Evolutionary conservation across 352 stramenopile species (phyloP).

Genomic region (Pythium sukuiense): DNA sequence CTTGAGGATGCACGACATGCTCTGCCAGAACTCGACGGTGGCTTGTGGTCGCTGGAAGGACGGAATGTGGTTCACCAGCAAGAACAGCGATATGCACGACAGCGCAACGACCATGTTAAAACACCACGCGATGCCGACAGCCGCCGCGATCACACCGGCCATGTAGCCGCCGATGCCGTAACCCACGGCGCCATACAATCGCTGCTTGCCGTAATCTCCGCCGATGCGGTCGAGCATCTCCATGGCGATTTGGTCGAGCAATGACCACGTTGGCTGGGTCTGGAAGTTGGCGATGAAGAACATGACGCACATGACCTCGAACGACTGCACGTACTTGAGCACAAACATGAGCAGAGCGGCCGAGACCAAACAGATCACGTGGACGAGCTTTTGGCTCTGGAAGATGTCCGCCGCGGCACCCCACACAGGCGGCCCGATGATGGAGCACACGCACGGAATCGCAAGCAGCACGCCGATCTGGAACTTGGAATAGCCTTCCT

Average conservation of each 20-base stretch:
- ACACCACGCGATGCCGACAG: constrained; percentile 71
- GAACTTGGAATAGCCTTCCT: constrained; percentile 60
- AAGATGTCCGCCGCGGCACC: constrained; percentile 58
- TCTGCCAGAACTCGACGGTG: constrained; percentile 39
- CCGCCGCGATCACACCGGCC: constrained; percentile 54
- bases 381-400: constrained; percentile 63
- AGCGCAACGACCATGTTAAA: constrained; percentile 77
- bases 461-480: constrained; percentile 75
- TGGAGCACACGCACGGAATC: constrained; percentile 66
- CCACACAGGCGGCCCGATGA: constrained; percentile 72
- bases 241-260: constrained; percentile 72
- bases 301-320: constrained; percentile 70
- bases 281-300: constrained; percentile 79
- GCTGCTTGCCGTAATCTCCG: constrained; percentile 77
- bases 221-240: constrained; percentile 56
- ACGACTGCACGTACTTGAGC: constrained; percentile 60
- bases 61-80: constrained; percentile 58
- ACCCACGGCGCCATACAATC: constrained; percentile 66
- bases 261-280: constrained; percentile 58
- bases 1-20: constrained; percentile 41
- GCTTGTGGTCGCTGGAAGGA: constrained; percentile 36
- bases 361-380: constrained; percentile 62
- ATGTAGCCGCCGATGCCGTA: constrained; percentile 73
- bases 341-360: constrained; percentile 69
- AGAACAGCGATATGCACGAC: constrained; percentile 52